Evolutionary conservation across 2,329 filamentous ascomycete genomes (phyloP).

Genomic region (Bipolaris gigantea): DNA sequence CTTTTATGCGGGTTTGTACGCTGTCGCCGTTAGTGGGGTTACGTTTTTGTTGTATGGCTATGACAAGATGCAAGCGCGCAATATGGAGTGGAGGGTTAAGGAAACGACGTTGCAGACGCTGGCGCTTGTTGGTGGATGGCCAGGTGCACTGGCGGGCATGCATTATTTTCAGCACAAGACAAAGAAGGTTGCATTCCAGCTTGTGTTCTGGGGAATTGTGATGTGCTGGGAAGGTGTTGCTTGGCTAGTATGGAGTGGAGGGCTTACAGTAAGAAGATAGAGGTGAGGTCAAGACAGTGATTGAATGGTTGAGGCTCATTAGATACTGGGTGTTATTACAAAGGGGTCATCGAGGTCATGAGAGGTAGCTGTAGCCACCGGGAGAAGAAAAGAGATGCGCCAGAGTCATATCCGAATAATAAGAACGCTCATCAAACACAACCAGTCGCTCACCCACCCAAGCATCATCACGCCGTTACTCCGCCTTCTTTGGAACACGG

Average conservation of each 20-base stretch:
- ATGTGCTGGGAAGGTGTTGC: slow-evolving; percentile 32
- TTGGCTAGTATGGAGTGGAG: slow-evolving; percentile 27
- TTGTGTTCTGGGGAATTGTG: slow-evolving; percentile 39
- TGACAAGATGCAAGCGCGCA: slow-evolving; percentile 41
- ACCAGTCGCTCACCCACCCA: not conserved
- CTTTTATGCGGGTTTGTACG: slow-evolving; percentile 22
- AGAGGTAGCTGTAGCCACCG: not conserved
- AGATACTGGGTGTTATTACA: not conserved
- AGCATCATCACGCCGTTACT: slow-evolving; percentile 2
- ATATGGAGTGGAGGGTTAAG: slow-evolving; percentile 37
- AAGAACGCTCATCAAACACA: not conserved
- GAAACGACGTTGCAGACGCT: slow-evolving; percentile 37
- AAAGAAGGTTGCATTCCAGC: slow-evolving; percentile 32
- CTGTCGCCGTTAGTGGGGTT: slow-evolving; percentile 19
- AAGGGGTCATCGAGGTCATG: slow-evolving; percentile 1
- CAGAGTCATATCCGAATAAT: not conserved
- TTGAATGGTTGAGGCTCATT: not conserved
- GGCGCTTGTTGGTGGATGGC: slow-evolving; percentile 39
- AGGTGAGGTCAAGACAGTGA: not conserved
- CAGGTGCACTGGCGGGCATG: slow-evolving; percentile 37
- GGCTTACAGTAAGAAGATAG: slow-evolving; percentile 4
- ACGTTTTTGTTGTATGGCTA: slow-evolving; percentile 42
- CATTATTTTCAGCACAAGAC: slow-evolving; percentile 46
- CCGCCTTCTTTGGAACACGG: slow-evolving; percentile 9
- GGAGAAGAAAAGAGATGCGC: slow-evolving; percentile 1